Base-by-base conservation (phyloP, 345 rosid species). In the Streptanthus diversifolius region DNA sequence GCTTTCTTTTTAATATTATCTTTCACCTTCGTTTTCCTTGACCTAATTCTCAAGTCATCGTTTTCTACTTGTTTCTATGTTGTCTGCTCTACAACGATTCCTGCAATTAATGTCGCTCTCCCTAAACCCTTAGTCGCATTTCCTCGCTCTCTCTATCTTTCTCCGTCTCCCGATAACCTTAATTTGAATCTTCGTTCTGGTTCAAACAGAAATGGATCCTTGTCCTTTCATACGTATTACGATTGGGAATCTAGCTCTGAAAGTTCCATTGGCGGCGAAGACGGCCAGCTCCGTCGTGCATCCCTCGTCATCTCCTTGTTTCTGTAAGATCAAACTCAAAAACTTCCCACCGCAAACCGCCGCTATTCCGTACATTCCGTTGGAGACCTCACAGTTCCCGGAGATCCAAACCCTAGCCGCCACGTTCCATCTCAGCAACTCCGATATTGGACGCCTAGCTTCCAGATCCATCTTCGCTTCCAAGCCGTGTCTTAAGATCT, bases 201-300 rank as follows among this genome's bases (percentile, higher is more conserved):
- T 19, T 1, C 19, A 0, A 56, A 36, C 7, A 17, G 43, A n/a
- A 53, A 93, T 93, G 98, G 98, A 93, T 83, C 97, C 97, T 11
- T 91, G 97, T 76, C 97, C 95, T 45, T 93, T 88, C 83, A 84
- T 90, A 29, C 93, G 96, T 37, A 79, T 93, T 15, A 82, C 95
- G 13, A 88, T 93, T 1, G 85, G 83, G 18, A 85, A 83, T 54
- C 82, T 93, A 14, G 96, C 93, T 27, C 80, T 93, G 52, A 87
- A 85, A 66, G 65, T 90, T 52, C 96, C 98, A 3, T 73, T 80
- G 1, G 89, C 92, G 4, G 63, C 95, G 2, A 90, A 84, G 43
- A 86, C 96, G 0, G 79, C 90, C 3, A 79, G 82, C 77, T 87
- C 98, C 63, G 90, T 85, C 53, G 89, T 91, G 30, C 97, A 89